These are phyloP conservation scores for Lepidium sativum DNA, from an alignment of 345 rosid species.

Conservation along the genomic window DNA sequence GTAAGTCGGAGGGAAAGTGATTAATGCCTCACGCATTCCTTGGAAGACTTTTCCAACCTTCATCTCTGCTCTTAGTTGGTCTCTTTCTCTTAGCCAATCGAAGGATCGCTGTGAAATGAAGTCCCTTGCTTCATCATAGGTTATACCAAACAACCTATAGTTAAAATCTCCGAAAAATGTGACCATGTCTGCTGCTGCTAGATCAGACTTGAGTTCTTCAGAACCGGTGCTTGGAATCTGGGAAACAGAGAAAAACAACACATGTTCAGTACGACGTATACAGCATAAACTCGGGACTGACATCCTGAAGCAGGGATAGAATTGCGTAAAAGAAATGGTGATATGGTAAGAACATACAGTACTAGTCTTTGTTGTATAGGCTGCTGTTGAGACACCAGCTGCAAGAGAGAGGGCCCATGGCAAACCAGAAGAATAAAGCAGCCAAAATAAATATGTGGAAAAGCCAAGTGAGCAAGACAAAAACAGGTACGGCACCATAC, in stretches of 20 bases:
- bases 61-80: slow-evolving; percentile 94
- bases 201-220: slow-evolving; percentile 67
- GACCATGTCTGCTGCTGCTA: slow-evolving; percentile 91
- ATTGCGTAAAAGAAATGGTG: not conserved
- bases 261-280: slow-evolving; percentile 14
- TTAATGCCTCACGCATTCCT: slow-evolving; percentile 94
- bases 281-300: not conserved
- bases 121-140: slow-evolving; percentile 97
- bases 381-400: slow-evolving; percentile 72
- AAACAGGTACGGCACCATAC: slow-evolving; percentile 83
- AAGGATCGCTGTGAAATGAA: slow-evolving; percentile 89
- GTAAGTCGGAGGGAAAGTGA: slow-evolving; percentile 92
- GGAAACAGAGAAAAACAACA: slow-evolving; percentile 1
- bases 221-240: slow-evolving; percentile 21
- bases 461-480: slow-evolving; percentile 87
- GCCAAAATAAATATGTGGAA: slow-evolving; percentile 72
- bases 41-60: slow-evolving; percentile 84
- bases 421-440: slow-evolving; percentile 83
- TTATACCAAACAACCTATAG: slow-evolving; percentile 86
- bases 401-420: slow-evolving; percentile 74
- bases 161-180: slow-evolving; percentile 88
- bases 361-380: slow-evolving; percentile 44
- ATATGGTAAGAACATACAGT: slow-evolving; percentile 45
- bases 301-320: not conserved
- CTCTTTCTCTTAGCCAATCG: slow-evolving; percentile 95